Base-by-base conservation (phyloP, 176 grass and related monocot species). In the Themeda triandra region DNA sequence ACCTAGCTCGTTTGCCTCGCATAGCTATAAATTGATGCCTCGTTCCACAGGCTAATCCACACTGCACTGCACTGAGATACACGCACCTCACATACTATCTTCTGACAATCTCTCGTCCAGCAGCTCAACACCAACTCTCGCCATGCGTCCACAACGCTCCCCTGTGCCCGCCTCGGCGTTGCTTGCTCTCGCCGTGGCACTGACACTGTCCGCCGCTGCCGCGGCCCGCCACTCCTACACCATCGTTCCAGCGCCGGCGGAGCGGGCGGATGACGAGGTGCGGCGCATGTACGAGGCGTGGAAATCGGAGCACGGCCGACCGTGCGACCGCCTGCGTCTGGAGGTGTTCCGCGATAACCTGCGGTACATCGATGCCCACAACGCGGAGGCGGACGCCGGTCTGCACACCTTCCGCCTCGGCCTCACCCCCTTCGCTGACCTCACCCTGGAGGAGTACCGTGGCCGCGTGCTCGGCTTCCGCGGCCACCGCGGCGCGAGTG, bases 401-500 rank as follows among this genome's bases (percentile, higher is more conserved):
- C 64, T n/a, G 25, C 82, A 83, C 78, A 15, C 29, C 25, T 93
- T 76, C 79, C 77, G 73, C 58, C 82, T 93, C 73, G 91, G 88
- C 49, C 85, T 93, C 27, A 90, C 81, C 82, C 78, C 65, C 11
- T 93, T 93, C 68, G 91, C 85, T 18, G 88, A 90, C 71, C 77
- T 93, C 67, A 90, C 92, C n/a, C 74, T 83, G 2, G 88, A 86
- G 66, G 92, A 90, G 85, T 93, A 66, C 85, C 85, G 78, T 13
- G 58, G 18, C 31, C 69, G 75, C 45, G 85, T 48, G 6, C 85
- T 86, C 36, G 85, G 85, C 44, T 66, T 75, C 66, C 83, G 82
- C 12, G 21, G 31, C 31, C 42, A 12, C 12, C 42, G 3, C 42
- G 3, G 42, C 42, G 5, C n/a, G n/a, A n/a, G 13, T 18, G 46